Base-by-base conservation (phyloP, 164 flowering plant genomes). In the Piper longum region DNA sequence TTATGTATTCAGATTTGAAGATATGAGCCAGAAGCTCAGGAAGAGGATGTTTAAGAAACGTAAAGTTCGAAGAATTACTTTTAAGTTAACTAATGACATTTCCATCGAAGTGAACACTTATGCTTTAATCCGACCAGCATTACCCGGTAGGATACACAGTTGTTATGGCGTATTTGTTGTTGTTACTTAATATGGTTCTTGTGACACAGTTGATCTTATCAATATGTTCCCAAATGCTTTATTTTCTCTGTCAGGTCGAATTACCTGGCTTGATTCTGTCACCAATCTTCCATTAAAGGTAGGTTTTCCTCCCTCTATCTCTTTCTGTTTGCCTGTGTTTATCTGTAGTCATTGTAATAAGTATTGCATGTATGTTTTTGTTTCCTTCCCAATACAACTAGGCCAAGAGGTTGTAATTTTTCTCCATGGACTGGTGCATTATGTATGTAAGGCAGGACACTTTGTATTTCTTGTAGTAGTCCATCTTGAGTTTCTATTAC, bases 211-310 rank as follows among this genome's bases (percentile, higher is more conserved):
- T 48, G 11, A 9, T 48, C 14, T 48, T 5, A 48, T 48, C 3
- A 48, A 12, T 2, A 2, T 48, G 52, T 48, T 5, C 52, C 14
- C 9, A 48, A 12, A 14, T 9, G 12, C 52, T 9, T 48, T 9
- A 17, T 54, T 63, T 58, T n/a, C 63, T 59, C 74, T 59, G 56
- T 1, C 62, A 92, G 98, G 96, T 36, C 57, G 72, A 56, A 82
- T 82, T 66, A 82, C 88, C 14, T 93, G 96, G 98, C 93, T 93
- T 56, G 96, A 93, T 76, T 89, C 98, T 58, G 78, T 85, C 54
- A 88, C 89, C 43, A 93, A 89, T 73, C 75, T 74, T 72, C 98
- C 96, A 68, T 57, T 93, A 39, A 88, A 84, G 98, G 98, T 89
- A 42, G 4, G n/a, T 60, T 11, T 60, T 4, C 4, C 4, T 3